Evolutionary conservation across 352 stramenopile species (phyloP).

Genomic region (Phytophthora lateralis): DNA sequence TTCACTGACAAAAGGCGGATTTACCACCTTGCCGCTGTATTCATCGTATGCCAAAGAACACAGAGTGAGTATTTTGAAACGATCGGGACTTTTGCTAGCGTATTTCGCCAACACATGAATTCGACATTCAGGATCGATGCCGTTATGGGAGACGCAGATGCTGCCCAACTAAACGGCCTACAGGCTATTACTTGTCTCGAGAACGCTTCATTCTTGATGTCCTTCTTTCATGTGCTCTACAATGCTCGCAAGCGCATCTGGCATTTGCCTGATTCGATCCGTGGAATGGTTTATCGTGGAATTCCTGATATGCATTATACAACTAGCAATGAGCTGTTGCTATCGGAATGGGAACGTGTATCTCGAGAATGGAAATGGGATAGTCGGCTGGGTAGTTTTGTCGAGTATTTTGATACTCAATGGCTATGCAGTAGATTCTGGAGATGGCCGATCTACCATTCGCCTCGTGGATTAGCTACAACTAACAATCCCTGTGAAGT

Average conservation of each 20-base stretch:
- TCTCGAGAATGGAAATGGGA: no score
- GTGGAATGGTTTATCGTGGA: neutral
- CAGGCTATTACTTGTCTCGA: neutral
- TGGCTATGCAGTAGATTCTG: no score
- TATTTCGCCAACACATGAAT: neutral
- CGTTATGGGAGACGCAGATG: neutral
- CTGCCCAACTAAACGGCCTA: neutral
- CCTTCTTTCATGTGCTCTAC: constrained; percentile 30
- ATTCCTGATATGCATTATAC: constrained; percentile 6
- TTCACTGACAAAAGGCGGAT: neutral
- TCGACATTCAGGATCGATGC: neutral
- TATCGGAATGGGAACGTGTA: no score
- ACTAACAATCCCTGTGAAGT: no score
- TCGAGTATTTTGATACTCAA: no score
- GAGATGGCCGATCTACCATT: no score
- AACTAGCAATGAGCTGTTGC: no score
- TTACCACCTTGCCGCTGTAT: neutral
- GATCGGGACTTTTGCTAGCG: neutral
- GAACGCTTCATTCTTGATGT: neutral
- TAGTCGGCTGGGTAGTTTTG: no score
- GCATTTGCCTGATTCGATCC: constrained; percentile 4
- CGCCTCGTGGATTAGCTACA: no score
- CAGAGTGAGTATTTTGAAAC: neutral
- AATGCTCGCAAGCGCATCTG: constrained; percentile 15
- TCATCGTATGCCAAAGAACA: neutral